Evolutionary conservation across 768 basidiomycete genomes (phyloP).

Genomic region (Pleurotus djamor): DNA sequence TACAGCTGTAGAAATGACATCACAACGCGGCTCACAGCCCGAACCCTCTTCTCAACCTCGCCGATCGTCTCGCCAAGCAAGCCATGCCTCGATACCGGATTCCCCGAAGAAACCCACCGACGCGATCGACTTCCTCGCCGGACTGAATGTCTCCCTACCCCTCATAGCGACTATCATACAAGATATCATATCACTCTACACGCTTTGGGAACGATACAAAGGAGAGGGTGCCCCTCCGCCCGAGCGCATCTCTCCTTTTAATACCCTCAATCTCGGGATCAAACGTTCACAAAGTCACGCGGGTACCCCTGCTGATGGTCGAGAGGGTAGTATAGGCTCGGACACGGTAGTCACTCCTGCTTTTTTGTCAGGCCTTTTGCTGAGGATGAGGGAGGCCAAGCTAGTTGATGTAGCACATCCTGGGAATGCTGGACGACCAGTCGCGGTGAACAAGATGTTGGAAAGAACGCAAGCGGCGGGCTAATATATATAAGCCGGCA

Average conservation of each 20-base stretch:
- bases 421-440: constrained; percentile 39
- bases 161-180: constrained; percentile 84
- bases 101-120: constrained; percentile 52
- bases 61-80: constrained; percentile 52
- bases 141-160: constrained; percentile 81
- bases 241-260: constrained; percentile 4
- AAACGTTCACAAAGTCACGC: constrained; percentile 21
- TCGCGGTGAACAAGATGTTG: constrained; percentile 68
- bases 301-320: constrained; percentile 21
- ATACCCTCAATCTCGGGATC: constrained; percentile 6
- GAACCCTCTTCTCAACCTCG: constrained; percentile 32
- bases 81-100: constrained; percentile 21
- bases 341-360: constrained; percentile 51
- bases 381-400: constrained; percentile 66
- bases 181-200: constrained; percentile 88
- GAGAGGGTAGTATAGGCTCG: constrained; percentile 13
- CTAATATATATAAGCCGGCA: constrained; percentile 11
- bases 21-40: constrained; percentile 7
- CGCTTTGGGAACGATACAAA: constrained; percentile 84
- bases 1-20: constrained; percentile 10
- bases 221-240: constrained; percentile 45
- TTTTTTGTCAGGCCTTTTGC: constrained; percentile 53
- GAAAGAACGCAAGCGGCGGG: constrained; percentile 70
- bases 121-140: constrained; percentile 79
- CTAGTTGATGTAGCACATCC: constrained; percentile 55